These are phyloP conservation scores for Lactarius evosmus DNA, from an alignment of 768 basidiomycete species.

Conservation along the genomic window DNA sequence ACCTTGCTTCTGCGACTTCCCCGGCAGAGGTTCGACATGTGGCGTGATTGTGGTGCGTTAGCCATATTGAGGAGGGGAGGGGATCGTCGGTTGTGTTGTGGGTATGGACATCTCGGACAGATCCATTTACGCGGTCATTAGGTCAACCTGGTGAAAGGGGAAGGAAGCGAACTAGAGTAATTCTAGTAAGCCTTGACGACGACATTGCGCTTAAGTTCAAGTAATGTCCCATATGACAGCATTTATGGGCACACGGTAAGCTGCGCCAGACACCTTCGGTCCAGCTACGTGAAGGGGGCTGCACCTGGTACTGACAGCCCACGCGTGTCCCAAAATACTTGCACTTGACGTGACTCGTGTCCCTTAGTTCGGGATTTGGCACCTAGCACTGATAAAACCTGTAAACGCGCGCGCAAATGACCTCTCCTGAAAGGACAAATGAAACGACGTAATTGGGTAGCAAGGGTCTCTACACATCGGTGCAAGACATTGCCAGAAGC, in stretches of 20 bases:
- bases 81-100: constrained; percentile 64
- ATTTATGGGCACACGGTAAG: constrained; percentile 46
- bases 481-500: constrained; percentile 46
- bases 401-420: constrained; percentile 67
- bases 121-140: constrained; percentile 36
- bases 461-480: neutral
- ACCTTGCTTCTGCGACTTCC: constrained; percentile 34
- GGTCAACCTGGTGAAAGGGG: constrained; percentile 6
- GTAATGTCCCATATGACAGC: constrained; percentile 83
- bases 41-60: constrained; percentile 98
- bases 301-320: constrained; percentile 92
- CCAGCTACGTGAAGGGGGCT: constrained; percentile 13
- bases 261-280: neutral
- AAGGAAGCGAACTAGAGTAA: constrained; percentile 52
- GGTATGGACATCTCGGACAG: constrained; percentile 60
- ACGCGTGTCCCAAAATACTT: constrained; percentile 86
- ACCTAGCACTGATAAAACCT: constrained; percentile 55
- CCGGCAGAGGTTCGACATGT: constrained; percentile 82
- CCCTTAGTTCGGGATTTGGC: constrained; percentile 64
- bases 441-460: constrained; percentile 50
- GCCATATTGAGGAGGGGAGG: constrained; percentile 84
- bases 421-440: constrained; percentile 82
- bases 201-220: constrained; percentile 82
- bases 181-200: constrained; percentile 79
- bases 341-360: constrained; percentile 65